Evolutionary conservation across 2,329 filamentous ascomycete genomes (phyloP).

Genomic region (Penicillium sp.): DNA sequence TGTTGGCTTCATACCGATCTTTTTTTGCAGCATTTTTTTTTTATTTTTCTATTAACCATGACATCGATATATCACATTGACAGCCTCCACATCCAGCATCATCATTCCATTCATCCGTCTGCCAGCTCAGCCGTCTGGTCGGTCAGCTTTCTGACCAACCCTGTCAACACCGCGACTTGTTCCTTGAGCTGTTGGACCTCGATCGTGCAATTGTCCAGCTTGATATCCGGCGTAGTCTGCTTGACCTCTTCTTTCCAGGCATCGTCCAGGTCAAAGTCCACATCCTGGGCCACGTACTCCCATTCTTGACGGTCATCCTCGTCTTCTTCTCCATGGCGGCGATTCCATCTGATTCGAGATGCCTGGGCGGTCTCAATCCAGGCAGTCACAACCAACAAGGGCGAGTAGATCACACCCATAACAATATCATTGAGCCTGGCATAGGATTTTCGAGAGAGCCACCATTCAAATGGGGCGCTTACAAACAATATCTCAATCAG

Average conservation of each 20-base stretch:
- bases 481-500: constrained; percentile 79
- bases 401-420: constrained; percentile 80
- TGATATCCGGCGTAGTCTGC: constrained; percentile 71
- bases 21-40: constrained; percentile 11
- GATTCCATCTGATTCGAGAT: constrained; percentile 62
- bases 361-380: constrained; percentile 63
- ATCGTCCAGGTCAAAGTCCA: constrained; percentile 70
- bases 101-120: constrained; percentile 2
- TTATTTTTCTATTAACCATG: too few relatives aligned
- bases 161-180: constrained; percentile 57
- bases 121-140: constrained; percentile 17
- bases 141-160: constrained; percentile 56
- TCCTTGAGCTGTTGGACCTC: constrained; percentile 49
- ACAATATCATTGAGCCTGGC: constrained; percentile 79
- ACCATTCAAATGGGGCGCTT: constrained; percentile 85
- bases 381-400: constrained; percentile 72
- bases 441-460: constrained; percentile 77
- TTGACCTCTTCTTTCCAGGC: constrained; percentile 80
- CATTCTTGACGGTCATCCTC: constrained; percentile 87
- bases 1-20: constrained; percentile 1
- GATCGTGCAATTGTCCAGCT: constrained; percentile 67
- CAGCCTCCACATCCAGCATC: too few relatives aligned
- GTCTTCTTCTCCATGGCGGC: constrained; percentile 74
- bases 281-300: constrained; percentile 67
- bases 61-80: too few relatives aligned